Evolutionary conservation across 1,139 yeast genomes (phyloP).

Genomic region (Saccharomycopsis hybrid): DNA sequence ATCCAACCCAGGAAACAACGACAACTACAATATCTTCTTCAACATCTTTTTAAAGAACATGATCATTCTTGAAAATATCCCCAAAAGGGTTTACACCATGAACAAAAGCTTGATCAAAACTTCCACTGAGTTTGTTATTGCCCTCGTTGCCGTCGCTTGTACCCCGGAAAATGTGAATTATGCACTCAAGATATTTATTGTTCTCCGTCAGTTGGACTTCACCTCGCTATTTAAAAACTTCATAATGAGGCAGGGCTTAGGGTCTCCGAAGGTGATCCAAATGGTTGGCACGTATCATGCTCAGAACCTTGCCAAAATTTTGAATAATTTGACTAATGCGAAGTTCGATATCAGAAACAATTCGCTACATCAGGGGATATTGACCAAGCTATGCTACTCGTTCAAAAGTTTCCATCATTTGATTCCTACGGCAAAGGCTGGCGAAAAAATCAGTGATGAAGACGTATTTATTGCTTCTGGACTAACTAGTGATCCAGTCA

Average conservation of each 20-base stretch:
- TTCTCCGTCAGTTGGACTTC: slow-evolving; percentile 1
- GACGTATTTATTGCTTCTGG: no score
- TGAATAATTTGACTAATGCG: neutral
- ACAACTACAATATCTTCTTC: neutral
- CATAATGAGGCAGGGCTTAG: neutral
- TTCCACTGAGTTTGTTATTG: slow-evolving; percentile 8
- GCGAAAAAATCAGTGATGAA: no score
- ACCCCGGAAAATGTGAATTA: neutral
- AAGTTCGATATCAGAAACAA: neutral
- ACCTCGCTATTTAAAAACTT: neutral
- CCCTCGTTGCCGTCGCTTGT: neutral
- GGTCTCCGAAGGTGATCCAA: neutral
- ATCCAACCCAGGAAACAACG: neutral
- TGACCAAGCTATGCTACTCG: neutral
- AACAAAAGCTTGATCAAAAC: slow-evolving; percentile 3
- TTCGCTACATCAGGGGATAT: neutral
- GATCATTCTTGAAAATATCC: slow-evolving; percentile 1
- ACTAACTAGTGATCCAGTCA: slow-evolving; percentile 7
- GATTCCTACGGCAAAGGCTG: neutral
- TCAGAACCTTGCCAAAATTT: neutral
- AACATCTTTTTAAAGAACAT: neutral
- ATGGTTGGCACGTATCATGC: neutral
- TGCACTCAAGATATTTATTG: neutral
- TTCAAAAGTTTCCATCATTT: neutral
- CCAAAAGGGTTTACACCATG: neutral